Evolutionary conservation across 805 yeast genomes (phyloP).

Genomic region (Wickerhamiella australiensis): DNA sequence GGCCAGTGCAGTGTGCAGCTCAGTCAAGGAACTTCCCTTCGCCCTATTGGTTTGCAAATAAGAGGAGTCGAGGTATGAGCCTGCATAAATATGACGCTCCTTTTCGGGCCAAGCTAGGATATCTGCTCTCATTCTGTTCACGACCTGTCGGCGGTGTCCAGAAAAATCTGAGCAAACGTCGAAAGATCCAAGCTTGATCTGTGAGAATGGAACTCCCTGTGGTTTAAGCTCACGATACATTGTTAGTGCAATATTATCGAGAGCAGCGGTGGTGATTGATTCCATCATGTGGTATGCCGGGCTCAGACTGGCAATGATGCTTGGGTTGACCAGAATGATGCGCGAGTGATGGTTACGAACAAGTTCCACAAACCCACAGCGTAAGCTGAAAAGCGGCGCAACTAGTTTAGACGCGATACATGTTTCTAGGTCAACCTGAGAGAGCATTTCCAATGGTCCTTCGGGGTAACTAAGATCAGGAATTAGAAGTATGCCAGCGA

Average conservation of each 20-base stretch:
- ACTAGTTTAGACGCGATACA: conserved; percentile 36
- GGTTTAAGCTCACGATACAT: conserved; percentile 36
- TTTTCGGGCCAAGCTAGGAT: conserved; percentile 33
- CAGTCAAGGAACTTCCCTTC: conserved; percentile 25
- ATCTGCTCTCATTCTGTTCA: conserved; percentile 30
- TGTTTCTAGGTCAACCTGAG: conserved; percentile 40
- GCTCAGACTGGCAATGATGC: conserved; percentile 40
- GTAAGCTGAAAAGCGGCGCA: conserved; percentile 40
- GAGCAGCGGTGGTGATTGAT: conserved; percentile 38
- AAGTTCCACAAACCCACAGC: conserved; percentile 44
- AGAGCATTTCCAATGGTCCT: conserved; percentile 53
- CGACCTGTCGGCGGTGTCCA: conserved; percentile 24
- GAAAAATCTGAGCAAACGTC: conserved; percentile 28
- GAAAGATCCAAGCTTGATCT: conserved; percentile 38
- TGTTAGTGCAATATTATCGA: conserved; percentile 31
- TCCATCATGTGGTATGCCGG: conserved; percentile 58
- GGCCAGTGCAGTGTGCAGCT: conserved; percentile 26
- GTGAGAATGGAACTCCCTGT: conserved; percentile 34
- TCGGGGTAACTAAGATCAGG: conserved; percentile 59
- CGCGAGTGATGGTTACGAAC: conserved; percentile 41
- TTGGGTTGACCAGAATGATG: conserved; percentile 42
- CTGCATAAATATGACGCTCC: conserved; percentile 29
- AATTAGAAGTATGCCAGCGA: conserved; percentile 55
- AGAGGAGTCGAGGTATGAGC: conserved; percentile 26
- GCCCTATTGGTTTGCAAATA: conserved; percentile 24